Conservation (phyloP, 1,139 yeast species). For the Nadsonia starkeyi-henricii region DNA sequence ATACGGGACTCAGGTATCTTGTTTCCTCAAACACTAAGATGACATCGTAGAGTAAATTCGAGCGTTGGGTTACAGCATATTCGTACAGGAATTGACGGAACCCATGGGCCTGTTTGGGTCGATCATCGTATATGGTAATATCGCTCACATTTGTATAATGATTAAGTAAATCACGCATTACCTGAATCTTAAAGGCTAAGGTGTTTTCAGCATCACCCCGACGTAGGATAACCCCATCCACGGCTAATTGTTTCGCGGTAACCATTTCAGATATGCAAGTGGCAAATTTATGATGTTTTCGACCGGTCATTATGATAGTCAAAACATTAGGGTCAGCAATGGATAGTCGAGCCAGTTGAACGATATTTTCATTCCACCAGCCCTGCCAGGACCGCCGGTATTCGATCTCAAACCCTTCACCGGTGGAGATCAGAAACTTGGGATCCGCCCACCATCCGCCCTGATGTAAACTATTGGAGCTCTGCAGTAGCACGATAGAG, state of each 20-base stretch:
- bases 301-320: slow-evolving; percentile 30
- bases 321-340: slow-evolving; percentile 22
- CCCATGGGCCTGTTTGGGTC: slow-evolving; percentile 25
- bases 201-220: slow-evolving; percentile 21
- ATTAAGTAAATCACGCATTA: slow-evolving; percentile 23
- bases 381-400: slow-evolving; percentile 18
- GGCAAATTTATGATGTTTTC: slow-evolving; percentile 22
- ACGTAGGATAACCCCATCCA: slow-evolving; percentile 29
- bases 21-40: slow-evolving; percentile 20
- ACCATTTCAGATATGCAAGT: slow-evolving; percentile 19
- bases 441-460: slow-evolving; percentile 39
- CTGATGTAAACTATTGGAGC: slow-evolving; percentile 18
- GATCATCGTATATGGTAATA: slow-evolving; percentile 30
- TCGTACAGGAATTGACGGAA: slow-evolving; percentile 23
- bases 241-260: slow-evolving; percentile 18
- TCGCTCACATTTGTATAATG: slow-evolving; percentile 20
- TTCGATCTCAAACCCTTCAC: slow-evolving; percentile 24
- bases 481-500: slow-evolving; percentile 19
- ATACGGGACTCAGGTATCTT: slow-evolving; percentile 20
- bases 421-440: slow-evolving; percentile 22
- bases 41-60: slow-evolving; percentile 16
- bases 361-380: slow-evolving; percentile 31
- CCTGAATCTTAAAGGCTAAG: slow-evolving; percentile 25
- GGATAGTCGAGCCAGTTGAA: slow-evolving; percentile 24
- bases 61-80: slow-evolving; percentile 16